These are phyloP conservation scores for Pichia insulana DNA, from an alignment of 805 yeast genomes.

Conservation along the genomic window DNA sequence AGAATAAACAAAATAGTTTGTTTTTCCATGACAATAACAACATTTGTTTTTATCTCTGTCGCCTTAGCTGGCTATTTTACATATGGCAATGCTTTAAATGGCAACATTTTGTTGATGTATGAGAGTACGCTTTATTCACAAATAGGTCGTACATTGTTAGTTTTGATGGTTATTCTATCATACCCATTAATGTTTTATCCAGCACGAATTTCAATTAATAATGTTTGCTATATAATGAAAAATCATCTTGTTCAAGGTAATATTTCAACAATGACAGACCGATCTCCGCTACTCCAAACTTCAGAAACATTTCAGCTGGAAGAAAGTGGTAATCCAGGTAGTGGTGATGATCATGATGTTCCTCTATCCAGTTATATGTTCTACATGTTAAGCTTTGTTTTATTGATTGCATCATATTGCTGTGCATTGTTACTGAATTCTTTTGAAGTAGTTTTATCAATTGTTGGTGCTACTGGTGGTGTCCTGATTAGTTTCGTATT, in stretches of 20 bases:
- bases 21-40: conserved; percentile 44
- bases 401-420: conserved; percentile 41
- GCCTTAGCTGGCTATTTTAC: conserved; percentile 66
- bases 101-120: conserved; percentile 65
- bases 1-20: conserved; percentile 38
- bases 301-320: not conserved
- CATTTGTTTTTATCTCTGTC: conserved; percentile 49
- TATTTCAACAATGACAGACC: conserved; percentile 1
- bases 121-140: conserved; percentile 41
- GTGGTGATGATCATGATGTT: conserved; percentile 26
- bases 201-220: conserved; percentile 63
- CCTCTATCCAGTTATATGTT: conserved; percentile 42
- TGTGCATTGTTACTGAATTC: conserved; percentile 53
- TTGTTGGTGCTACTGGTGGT: conserved; percentile 80
- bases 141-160: conserved; percentile 53
- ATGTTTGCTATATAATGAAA: conserved; percentile 31
- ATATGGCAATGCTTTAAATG: conserved; percentile 56
- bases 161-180: conserved; percentile 65
- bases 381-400: conserved; percentile 37
- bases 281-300: conserved; percentile 9
- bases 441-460: conserved; percentile 58
- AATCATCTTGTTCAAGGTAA: too few relatives aligned
- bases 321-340: conserved; percentile 10
- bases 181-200: conserved; percentile 80
- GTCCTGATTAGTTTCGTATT: conserved; percentile 69